Evolutionary conservation across 1,284 basidiomycete genomes (phyloP), one percentile per base, ranked within the genome.

Genomic region (Somion occarium): DNA sequence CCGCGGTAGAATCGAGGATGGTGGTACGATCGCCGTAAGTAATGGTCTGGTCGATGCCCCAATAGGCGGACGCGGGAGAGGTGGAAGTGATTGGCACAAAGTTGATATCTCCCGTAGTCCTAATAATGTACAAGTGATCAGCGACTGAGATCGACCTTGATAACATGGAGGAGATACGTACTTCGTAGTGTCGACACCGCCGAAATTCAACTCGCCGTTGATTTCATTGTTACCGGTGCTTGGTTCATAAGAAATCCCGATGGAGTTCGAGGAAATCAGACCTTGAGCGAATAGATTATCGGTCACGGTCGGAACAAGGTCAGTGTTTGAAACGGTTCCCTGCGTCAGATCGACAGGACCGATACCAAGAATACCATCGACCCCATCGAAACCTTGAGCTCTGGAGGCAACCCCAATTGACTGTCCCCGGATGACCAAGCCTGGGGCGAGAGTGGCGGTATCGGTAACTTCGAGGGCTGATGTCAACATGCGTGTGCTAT

Each of bases 361-460:
- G 20, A 80, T 69, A 59, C 80, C 81, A 25, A 82, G 67, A 52
- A 83, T 80, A 13, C 82, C 80, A 55, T 82, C 80, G 26, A 77
- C 64, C 13, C 55, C 67, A 5, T 49, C 23, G 57, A 82, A 75
- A 15, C 78, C 75, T 11, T 56, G 52, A 0, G 73, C 63, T 1
- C 48, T 61, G 15, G 57, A 63, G 1, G 79, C 75, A 22, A 80
- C 78, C 23, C 78, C 80, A 41, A 83, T 76, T 38, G 70, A 72
- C 62, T 84, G 81, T 19, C 71, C 55, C 27, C 60, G 44, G 57
- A 82, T 76, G 22, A 74, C 70, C 24, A 82, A 69, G 3, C 54
- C 61, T 1, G 65, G 47, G 3, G 65, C 60, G 30, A 83, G 66
- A 13, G 73, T 69, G 34, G 83, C 73, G 25, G 64, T 66, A 57